phyloP scores from a whole-genome alignment of 192 early-diverging fungal genomes.

The Linnemannia schmuckeri region DNA sequence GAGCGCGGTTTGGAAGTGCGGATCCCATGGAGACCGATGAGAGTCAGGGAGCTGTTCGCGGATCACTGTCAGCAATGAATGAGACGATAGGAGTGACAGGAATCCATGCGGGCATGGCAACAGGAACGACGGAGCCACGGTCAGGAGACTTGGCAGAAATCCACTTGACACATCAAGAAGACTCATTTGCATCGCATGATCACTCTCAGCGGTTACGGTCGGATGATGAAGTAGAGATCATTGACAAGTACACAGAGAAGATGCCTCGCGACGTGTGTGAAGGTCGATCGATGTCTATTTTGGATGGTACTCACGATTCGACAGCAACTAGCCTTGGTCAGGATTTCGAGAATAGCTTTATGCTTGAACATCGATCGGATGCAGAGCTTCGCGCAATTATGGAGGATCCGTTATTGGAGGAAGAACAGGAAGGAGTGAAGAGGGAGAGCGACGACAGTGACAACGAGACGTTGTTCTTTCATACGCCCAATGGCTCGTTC shows the following conservation, averaged over 20 bases:
- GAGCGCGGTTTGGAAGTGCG: neutral
- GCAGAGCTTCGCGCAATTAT: neutral
- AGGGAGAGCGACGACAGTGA: neutral
- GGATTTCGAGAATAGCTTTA: neutral
- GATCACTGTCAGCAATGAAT: neutral
- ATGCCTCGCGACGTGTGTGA: neutral
- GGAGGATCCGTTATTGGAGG: neutral
- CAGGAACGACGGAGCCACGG: constrained; percentile 5
- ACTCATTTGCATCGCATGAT: neutral
- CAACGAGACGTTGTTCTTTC: neutral
- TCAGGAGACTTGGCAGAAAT: constrained; percentile 11
- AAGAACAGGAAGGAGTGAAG: neutral
- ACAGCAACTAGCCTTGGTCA: neutral
- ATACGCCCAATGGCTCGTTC: neutral
- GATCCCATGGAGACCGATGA: constrained; percentile 25
- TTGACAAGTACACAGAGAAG: neutral
- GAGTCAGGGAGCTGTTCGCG: constrained; percentile 9
- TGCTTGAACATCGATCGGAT: neutral
- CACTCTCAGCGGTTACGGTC: neutral
- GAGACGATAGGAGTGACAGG: neutral
- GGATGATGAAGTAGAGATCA: neutral
- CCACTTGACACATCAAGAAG: neutral
- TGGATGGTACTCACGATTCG: neutral
- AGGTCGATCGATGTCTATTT: neutral
- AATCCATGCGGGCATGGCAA: neutral